phyloP scores from a whole-genome alignment of 192 early-diverging fungal genomes.

The Podila epigama region DNA sequence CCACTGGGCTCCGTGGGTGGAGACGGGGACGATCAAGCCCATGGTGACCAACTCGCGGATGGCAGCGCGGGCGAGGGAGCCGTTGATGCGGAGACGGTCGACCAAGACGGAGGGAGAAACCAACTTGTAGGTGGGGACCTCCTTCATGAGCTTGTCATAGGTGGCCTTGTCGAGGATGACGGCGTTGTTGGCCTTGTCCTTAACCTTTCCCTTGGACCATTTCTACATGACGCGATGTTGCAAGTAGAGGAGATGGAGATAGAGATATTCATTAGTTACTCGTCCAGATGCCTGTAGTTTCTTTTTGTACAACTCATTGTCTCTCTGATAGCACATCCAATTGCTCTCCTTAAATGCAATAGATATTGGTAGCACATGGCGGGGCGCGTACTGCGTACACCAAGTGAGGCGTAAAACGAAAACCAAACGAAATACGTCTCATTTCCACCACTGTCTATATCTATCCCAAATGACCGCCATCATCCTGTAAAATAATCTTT shows the following conservation, averaged over 20 bases:
- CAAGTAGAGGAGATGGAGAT: background rate
- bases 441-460: too few relatives aligned
- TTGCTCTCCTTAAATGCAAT: too few relatives aligned
- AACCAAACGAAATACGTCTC: too few relatives aligned
- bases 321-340: too few relatives aligned
- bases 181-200: constrained; percentile 99
- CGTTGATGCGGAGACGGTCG: constrained; percentile 98
- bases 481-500: background rate
- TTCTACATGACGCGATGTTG: constrained; percentile 67
- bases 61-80: constrained; percentile 94
- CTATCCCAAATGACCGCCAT: background rate
- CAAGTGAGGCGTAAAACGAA: too few relatives aligned
- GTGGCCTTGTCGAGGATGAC: constrained; percentile 97
- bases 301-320: background rate
- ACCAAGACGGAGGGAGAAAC: constrained; percentile 98
- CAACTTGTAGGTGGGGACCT: constrained; percentile 99
- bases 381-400: too few relatives aligned
- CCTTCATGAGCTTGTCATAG: constrained; percentile 99
- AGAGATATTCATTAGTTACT: background rate
- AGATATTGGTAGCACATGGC: too few relatives aligned
- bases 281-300: background rate
- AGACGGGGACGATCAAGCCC: constrained; percentile 93
- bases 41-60: constrained; percentile 92
- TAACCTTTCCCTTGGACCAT: constrained; percentile 99
- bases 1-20: constrained; percentile 90